Evolutionary conservation across 2,329 filamentous ascomycete genomes (phyloP).

Genomic region (Cordyceps militaris): DNA sequence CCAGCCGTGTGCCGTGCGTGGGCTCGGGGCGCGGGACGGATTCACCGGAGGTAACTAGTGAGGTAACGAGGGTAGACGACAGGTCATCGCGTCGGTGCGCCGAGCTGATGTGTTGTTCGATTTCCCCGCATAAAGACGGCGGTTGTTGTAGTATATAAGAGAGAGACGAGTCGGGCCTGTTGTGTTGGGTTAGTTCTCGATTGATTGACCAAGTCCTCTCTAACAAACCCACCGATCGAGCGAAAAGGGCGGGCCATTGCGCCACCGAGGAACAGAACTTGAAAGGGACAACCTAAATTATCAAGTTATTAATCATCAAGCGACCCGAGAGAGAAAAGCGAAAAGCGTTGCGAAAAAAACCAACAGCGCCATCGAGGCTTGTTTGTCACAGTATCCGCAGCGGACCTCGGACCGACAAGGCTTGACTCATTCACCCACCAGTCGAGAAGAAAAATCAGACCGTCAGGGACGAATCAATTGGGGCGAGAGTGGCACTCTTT

Average conservation of each 20-base stretch:
- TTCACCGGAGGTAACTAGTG: not conserved
- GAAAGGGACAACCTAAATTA: not conserved
- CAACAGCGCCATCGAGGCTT: not conserved
- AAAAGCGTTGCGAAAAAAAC: not conserved
- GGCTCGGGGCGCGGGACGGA: not conserved
- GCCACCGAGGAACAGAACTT: not conserved
- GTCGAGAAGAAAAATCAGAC: not conserved
- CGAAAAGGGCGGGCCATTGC: not conserved
- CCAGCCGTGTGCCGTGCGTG: not conserved
- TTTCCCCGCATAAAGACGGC: conserved; percentile 5
- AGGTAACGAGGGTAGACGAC: not conserved
- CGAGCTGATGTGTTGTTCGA: not conserved
- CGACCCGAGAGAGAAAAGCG: not conserved
- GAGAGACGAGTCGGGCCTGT: not conserved
- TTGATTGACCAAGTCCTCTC: not conserved
- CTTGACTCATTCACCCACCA: not conserved
- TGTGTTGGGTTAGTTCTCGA: not conserved
- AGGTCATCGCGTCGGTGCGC: not conserved
- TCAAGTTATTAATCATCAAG: too few relatives aligned
- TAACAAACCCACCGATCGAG: not conserved
- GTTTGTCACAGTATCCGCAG: conserved; percentile 10
- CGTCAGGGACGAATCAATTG: not conserved
- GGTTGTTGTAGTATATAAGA: not conserved
- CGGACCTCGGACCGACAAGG: conserved; percentile 7
- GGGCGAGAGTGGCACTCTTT: not conserved